These are phyloP conservation scores for Eremochloa ophiuroides DNA, from an alignment of 176 grass and related monocot genomes.

Conservation along the genomic window DNA sequence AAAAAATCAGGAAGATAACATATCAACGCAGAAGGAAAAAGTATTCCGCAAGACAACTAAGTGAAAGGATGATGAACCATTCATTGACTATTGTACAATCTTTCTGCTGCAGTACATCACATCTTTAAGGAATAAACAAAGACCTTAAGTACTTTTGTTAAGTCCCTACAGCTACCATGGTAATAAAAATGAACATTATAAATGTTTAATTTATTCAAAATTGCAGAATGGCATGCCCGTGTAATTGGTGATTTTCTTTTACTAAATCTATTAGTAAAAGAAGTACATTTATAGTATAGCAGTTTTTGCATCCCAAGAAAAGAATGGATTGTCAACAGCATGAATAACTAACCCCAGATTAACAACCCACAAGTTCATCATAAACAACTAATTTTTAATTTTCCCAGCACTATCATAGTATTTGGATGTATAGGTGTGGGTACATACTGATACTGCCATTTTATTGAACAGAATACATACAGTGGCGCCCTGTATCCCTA, in stretches of 20 bases:
- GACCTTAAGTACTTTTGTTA: not conserved
- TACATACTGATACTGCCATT: not conserved
- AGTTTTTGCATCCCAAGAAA: not conserved
- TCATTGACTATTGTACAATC: not conserved
- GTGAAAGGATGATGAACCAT: not conserved
- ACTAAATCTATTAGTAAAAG: not conserved
- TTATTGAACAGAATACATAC: not conserved
- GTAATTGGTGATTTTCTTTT: not conserved
- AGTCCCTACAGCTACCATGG: not conserved
- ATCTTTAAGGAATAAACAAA: not conserved
- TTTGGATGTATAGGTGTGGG: not conserved
- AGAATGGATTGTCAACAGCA: not conserved
- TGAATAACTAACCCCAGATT: not conserved
- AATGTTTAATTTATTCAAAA: not conserved
- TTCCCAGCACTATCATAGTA: not conserved
- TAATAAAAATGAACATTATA: not conserved
- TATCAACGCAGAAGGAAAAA: not conserved
- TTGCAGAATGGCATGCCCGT: not conserved
- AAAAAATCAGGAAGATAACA: not conserved
- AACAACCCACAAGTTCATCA: not conserved
- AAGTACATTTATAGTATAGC: not conserved
- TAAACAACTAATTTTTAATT: not conserved
- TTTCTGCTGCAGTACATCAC: not conserved
- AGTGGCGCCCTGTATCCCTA: not conserved
- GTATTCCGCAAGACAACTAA: not conserved